These are phyloP conservation scores for Clavulina sp. DNA, from an alignment of 768 basidiomycete genomes.

Conservation along the genomic window DNA sequence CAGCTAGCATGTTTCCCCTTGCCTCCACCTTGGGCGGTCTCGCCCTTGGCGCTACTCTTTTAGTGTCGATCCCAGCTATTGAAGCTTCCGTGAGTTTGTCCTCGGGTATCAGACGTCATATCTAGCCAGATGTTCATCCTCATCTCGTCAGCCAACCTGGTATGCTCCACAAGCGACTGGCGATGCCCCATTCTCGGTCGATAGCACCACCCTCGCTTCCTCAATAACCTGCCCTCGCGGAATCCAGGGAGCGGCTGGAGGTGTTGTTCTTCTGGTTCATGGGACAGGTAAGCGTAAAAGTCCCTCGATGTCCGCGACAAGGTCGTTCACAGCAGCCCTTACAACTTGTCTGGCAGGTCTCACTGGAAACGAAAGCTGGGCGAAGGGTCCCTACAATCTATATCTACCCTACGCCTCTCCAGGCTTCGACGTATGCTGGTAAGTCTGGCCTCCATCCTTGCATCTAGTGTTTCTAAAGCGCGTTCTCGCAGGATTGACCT, in stretches of 20 bases:
- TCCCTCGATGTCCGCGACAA: too few species aligned
- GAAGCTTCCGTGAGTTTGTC: too few species aligned
- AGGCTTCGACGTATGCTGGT: slow-evolving; percentile 16
- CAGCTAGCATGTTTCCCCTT: too few species aligned
- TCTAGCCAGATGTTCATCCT: too few species aligned
- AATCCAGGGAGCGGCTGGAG: slow-evolving; percentile 10
- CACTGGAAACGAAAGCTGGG: slow-evolving; percentile 16
- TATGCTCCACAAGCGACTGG: too few species aligned
- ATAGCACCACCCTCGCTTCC: background rate
- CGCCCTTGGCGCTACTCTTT: too few species aligned
- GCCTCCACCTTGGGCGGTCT: too few species aligned
- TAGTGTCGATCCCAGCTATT: too few species aligned
- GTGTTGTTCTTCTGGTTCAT: slow-evolving; percentile 17
- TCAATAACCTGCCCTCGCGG: slow-evolving; percentile 16
- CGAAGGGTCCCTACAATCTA: slow-evolving; percentile 13
- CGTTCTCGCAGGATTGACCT: background rate
- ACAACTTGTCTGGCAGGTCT: background rate
- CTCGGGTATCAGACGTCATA: too few species aligned
- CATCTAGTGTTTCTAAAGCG: background rate
- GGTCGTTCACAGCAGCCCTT: too few species aligned
- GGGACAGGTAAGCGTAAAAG: slow-evolving; percentile 12
- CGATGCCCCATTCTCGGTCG: slow-evolving; percentile 5
- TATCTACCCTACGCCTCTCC: slow-evolving; percentile 12
- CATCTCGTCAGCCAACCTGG: too few species aligned
- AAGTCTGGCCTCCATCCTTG: slow-evolving; percentile 9